These are phyloP conservation scores for Populus davidiana DNA, from an alignment of 345 rosid genomes.

Conservation along the genomic window DNA sequence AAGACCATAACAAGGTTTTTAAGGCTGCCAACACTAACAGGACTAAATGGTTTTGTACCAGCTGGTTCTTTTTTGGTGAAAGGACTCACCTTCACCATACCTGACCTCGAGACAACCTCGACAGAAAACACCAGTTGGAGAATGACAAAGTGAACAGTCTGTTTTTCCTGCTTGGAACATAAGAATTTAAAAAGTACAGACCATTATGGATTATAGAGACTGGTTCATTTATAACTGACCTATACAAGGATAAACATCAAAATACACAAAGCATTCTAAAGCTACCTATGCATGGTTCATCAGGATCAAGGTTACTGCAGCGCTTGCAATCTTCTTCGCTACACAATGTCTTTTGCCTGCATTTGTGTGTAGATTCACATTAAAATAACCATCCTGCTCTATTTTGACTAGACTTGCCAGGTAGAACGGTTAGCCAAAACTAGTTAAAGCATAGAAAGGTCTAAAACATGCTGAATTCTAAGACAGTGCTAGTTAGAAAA, in stretches of 20 bases:
- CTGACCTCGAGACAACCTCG: slow-evolving; percentile 41
- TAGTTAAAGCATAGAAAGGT: background rate
- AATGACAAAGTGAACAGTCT: slow-evolving; percentile 43
- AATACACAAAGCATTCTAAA: background rate
- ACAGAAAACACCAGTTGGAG: slow-evolving; percentile 36
- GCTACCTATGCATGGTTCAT: slow-evolving; percentile 41
- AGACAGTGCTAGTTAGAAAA: too few relatives aligned
- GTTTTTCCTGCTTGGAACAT: slow-evolving; percentile 38
- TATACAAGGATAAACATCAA: too few relatives aligned
- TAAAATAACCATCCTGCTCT: background rate
- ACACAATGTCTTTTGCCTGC: slow-evolving; percentile 44
- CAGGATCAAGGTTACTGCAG: slow-evolving; percentile 32
- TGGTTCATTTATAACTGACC: too few relatives aligned
- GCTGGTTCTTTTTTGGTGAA: background rate
- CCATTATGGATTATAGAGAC: background rate
- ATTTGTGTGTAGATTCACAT: background rate
- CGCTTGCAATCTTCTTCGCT: slow-evolving; percentile 43
- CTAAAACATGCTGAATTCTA: too few relatives aligned
- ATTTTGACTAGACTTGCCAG: background rate
- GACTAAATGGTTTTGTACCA: background rate
- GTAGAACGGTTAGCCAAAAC: background rate
- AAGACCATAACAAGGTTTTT: too few relatives aligned
- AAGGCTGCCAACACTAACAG: too few relatives aligned
- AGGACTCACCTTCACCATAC: slow-evolving; percentile 44
- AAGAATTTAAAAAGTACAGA: background rate